Evolutionary conservation across 2,329 filamentous ascomycete species (phyloP).

Genomic region (Sporothrix luriei): DNA sequence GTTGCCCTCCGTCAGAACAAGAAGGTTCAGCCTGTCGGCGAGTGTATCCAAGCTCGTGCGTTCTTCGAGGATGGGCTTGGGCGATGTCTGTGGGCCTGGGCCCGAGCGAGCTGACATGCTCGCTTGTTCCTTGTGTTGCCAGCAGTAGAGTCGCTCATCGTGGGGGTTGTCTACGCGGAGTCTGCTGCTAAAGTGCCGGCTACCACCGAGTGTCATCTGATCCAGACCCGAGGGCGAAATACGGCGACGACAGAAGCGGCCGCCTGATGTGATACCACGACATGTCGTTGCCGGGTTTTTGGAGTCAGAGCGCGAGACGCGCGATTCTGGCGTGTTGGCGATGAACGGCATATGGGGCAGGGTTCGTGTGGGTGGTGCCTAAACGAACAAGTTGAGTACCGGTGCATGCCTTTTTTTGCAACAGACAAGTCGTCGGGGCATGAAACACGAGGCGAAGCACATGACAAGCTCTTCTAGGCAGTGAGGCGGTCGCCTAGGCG

Average conservation of each 20-base stretch:
- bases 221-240: constrained; percentile 53
- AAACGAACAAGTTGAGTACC: background rate
- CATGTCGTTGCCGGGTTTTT: constrained; percentile 83
- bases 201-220: constrained; percentile 32
- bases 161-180: constrained; percentile 54
- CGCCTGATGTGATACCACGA: constrained; percentile 78
- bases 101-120: constrained; percentile 50
- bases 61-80: constrained; percentile 61
- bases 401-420: background rate
- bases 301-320: constrained; percentile 78
- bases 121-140: constrained; percentile 93
- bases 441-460: background rate
- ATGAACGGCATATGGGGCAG: constrained; percentile 62
- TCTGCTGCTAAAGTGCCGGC: constrained; percentile 34
- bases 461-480: background rate
- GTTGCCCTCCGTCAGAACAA: constrained; percentile 57
- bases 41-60: constrained; percentile 85
- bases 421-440: background rate
- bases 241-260: constrained; percentile 78
- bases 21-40: constrained; percentile 73
- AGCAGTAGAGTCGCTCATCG: constrained; percentile 76
- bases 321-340: constrained; percentile 76
- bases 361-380: too few species aligned
- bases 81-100: constrained; percentile 48
- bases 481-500: background rate